Percentiles rank a stretch among this genome's conserved stretches.
Evolutionary conservation across 805 yeast genomes (phyloP).

Genomic region (Kazachstania viticola): DNA sequence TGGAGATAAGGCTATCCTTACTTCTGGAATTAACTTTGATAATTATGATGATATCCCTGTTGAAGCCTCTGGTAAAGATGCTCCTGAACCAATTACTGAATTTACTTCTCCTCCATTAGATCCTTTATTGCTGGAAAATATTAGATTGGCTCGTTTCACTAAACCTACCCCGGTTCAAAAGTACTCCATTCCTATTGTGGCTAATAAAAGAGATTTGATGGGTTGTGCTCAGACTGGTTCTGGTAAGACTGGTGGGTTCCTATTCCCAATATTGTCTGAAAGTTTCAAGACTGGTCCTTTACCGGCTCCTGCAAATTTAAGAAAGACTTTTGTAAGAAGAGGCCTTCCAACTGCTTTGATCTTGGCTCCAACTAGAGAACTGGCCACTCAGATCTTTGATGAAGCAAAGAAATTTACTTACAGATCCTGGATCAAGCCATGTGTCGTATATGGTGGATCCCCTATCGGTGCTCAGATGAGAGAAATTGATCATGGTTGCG

Average conservation of each 20-base stretch:
- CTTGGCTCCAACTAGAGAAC: slow-evolving; percentile 97
- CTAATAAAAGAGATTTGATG: slow-evolving; percentile 38
- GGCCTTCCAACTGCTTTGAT: slow-evolving; percentile 89
- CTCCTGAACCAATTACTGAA: slow-evolving; percentile 79
- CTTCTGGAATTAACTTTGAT: slow-evolving; percentile 95
- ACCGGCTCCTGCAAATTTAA: slow-evolving; percentile 30
- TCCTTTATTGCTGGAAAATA: slow-evolving; percentile 71
- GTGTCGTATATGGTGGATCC: slow-evolving; percentile 97
- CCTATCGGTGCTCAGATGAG: slow-evolving; percentile 78
- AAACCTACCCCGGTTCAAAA: slow-evolving; percentile 85
- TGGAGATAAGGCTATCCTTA: slow-evolving; percentile 39
- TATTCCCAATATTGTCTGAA: slow-evolving; percentile 78
- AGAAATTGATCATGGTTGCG: slow-evolving; percentile 86
- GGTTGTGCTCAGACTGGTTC: slow-evolving; percentile 98
- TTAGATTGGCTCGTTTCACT: slow-evolving; percentile 73
- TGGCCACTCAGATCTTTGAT: slow-evolving; percentile 89
- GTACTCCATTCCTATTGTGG: slow-evolving; percentile 55
- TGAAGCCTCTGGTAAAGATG: slow-evolving; percentile 87
- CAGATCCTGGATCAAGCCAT: slow-evolving; percentile 95
- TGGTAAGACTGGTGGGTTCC: slow-evolving; percentile 90
- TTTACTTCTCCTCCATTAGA: slow-evolving; percentile 90
- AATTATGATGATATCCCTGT: slow-evolving; percentile 97
- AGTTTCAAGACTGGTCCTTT: slow-evolving; percentile 81
- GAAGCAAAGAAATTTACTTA: slow-evolving; percentile 92
- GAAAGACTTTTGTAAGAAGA: slow-evolving; percentile 42